phyloP scores from a whole-genome alignment of 768 basidiomycete species.

The Tulasnella sp. region DNA sequence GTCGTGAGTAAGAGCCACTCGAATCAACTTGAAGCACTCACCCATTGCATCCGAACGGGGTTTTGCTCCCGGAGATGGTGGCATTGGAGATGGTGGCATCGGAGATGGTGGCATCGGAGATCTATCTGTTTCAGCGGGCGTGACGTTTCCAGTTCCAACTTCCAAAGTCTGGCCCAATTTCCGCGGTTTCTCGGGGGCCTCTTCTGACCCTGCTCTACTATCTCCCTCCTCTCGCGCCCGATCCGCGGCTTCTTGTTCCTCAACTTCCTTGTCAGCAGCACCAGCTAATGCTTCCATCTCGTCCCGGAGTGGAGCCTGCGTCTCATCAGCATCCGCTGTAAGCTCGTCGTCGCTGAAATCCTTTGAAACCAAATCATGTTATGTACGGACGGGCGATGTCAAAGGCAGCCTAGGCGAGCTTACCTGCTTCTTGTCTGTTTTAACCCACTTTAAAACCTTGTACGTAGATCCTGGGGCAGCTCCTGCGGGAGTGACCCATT shows the following conservation, averaged over 20 bases:
- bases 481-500: constrained; percentile 60
- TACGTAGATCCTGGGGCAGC: constrained; percentile 54
- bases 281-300: constrained; percentile 57
- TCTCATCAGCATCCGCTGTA: constrained; percentile 71
- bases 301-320: constrained; percentile 71
- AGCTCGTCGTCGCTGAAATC: constrained; percentile 87
- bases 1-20: not conserved
- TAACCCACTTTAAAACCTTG: constrained; percentile 72
- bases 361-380: constrained; percentile 39
- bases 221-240: constrained; percentile 18
- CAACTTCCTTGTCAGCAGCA: constrained; percentile 70
- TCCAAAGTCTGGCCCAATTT: not conserved
- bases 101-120: constrained; percentile 25
- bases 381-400: constrained; percentile 12
- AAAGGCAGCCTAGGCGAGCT: constrained; percentile 29
- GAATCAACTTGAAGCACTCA: not conserved
- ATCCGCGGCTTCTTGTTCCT: constrained; percentile 42
- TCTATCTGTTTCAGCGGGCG: not conserved
- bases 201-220: constrained; percentile 22
- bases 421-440: constrained; percentile 74
- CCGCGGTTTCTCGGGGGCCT: not conserved
- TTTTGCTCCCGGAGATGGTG: not conserved
- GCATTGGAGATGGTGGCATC: not conserved
- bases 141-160: not conserved
- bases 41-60: not conserved